These are phyloP conservation scores for Tremellales sp. DNA, from an alignment of 1,284 basidiomycete species.

Conservation along the genomic window DNA sequence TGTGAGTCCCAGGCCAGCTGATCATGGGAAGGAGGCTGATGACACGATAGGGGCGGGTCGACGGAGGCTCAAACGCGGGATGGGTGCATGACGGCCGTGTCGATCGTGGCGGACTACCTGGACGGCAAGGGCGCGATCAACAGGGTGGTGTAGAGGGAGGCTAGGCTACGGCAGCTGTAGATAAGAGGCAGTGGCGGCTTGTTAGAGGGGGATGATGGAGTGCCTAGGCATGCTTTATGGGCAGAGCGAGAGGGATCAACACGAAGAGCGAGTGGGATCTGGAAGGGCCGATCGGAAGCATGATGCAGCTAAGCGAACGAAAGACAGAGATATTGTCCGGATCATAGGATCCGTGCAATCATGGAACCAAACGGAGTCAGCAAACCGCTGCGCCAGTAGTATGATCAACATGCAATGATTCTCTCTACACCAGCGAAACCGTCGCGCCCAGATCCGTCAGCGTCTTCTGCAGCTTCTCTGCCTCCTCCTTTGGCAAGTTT, in stretches of 20 bases:
- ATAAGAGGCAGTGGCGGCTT: neutral
- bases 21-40: slow-evolving; percentile 4
- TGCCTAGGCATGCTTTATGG: neutral
- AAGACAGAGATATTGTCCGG: too few relatives aligned
- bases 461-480: slow-evolving; percentile 89
- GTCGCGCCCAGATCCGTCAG: slow-evolving; percentile 88
- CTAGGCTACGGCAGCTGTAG: neutral
- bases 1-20: slow-evolving; percentile 21
- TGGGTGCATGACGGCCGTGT: slow-evolving; percentile 36
- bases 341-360: too few relatives aligned
- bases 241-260: too few relatives aligned
- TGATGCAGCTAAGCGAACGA: too few relatives aligned
- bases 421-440: slow-evolving; percentile 57
- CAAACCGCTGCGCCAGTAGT: neutral
- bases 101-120: slow-evolving; percentile 38
- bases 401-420: neutral
- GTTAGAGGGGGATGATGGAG: neutral
- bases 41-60: slow-evolving; percentile 27
- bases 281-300: too few relatives aligned
- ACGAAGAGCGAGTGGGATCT: too few relatives aligned
- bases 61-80: slow-evolving; percentile 30
- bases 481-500: slow-evolving; percentile 93
- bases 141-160: slow-evolving; percentile 27
- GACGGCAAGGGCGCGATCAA: slow-evolving; percentile 32
- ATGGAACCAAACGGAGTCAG: too few relatives aligned